Percentiles rank a stretch among this genome's conserved stretches.
phyloP scores from a whole-genome alignment of 441 rosid genomes.

The Bruguiera hainesii region DNA sequence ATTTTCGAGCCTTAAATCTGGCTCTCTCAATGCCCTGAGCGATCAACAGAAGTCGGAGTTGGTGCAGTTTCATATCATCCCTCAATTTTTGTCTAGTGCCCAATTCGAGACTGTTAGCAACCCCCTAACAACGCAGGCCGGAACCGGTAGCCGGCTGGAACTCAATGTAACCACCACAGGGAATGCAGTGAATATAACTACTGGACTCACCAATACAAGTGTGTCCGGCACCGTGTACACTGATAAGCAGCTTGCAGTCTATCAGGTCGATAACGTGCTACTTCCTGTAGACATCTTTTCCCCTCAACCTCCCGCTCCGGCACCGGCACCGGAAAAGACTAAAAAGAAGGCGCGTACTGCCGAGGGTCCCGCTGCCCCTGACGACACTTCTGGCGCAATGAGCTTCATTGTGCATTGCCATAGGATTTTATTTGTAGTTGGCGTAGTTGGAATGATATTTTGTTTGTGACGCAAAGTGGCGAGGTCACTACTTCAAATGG shows the following conservation, averaged over 20 bases:
- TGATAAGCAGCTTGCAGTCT: conserved; percentile 70
- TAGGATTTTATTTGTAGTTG: conserved; percentile 20
- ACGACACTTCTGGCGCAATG: conserved; percentile 40
- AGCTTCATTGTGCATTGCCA: conserved; percentile 13
- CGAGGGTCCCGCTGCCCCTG: conserved; percentile 32
- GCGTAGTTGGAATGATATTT: conserved; percentile 16
- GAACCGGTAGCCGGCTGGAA: conserved; percentile 53
- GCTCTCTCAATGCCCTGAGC: conserved; percentile 47
- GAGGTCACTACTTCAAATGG: background rate
- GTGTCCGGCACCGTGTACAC: conserved; percentile 52
- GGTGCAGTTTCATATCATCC: conserved; percentile 65
- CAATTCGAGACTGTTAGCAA: conserved; percentile 72
- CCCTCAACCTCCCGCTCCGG: conserved; percentile 53
- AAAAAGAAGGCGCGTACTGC: conserved; percentile 8
- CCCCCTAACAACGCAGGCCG: conserved; percentile 72
- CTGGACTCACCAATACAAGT: conserved; percentile 60
- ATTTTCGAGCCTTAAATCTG: conserved; percentile 51
- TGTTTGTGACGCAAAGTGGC: conserved; percentile 27
- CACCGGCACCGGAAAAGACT: conserved; percentile 50
- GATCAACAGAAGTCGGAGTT: conserved; percentile 56
- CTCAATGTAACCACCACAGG: conserved; percentile 60
- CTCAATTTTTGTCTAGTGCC: conserved; percentile 42
- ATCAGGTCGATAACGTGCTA: conserved; percentile 62
- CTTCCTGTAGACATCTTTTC: conserved; percentile 52
- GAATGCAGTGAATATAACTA: conserved; percentile 51